A percentile compares a stretch with the other conserved stretches of the same genome.
Conservation (phyloP, 2,329 filamentous ascomycete genomes). For the Cladosporium colombiae region DNA sequence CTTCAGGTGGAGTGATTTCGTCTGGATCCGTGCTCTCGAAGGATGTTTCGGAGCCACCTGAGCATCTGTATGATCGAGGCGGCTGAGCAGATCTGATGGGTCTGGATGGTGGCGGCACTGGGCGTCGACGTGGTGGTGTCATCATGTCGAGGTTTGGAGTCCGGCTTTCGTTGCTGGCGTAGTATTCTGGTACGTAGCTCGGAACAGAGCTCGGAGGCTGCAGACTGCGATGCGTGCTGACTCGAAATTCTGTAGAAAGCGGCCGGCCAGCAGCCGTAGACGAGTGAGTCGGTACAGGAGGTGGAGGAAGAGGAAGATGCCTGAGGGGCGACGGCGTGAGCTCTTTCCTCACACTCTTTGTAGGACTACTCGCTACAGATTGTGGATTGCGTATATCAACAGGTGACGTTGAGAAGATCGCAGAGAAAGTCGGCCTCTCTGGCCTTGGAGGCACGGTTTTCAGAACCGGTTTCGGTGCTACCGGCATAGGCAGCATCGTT, state of each 20-base stretch:
- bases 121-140: background rate
- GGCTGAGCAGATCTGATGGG: conserved; percentile 28
- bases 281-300: background rate
- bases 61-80: conserved; percentile 21
- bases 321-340: conserved; percentile 20
- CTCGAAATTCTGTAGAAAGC: conserved; percentile 7
- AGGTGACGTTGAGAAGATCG: conserved; percentile 12
- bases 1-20: conserved; percentile 49
- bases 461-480: conserved; percentile 17
- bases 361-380: background rate
- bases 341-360: conserved; percentile 13
- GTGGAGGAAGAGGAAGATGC: background rate
- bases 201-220: conserved; percentile 24
- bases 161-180: conserved; percentile 33
- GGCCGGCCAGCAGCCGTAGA: background rate
- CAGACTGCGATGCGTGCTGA: conserved; percentile 17
- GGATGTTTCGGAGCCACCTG: conserved; percentile 44
- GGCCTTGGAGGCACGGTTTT: conserved; percentile 5
- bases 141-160: conserved; percentile 27
- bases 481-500: conserved; percentile 22
- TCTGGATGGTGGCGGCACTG: conserved; percentile 27
- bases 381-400: background rate
- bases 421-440: background rate
- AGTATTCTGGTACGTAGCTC: conserved; percentile 35
- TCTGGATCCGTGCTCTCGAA: conserved; percentile 50